phyloP scores from a whole-genome alignment of 805 yeast genomes.

The Hanseniaspora pseudoguilliermondii region DNA sequence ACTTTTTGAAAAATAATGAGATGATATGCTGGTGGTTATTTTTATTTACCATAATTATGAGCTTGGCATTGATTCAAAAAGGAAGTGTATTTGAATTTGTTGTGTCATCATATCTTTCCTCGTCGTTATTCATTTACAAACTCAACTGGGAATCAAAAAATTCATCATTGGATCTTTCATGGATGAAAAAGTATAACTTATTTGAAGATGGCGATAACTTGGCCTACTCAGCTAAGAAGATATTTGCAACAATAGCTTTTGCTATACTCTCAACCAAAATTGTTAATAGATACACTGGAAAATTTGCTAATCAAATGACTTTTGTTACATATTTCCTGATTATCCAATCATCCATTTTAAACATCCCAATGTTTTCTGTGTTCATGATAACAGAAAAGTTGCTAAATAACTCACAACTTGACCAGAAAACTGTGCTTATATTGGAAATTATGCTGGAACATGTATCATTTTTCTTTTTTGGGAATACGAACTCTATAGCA shows the following conservation, averaged over 20 bases:
- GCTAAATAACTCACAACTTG: neutral
- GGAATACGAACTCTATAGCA: slow-evolving; percentile 84
- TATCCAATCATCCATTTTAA: slow-evolving; percentile 38
- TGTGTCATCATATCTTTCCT: neutral
- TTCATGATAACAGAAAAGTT: slow-evolving; percentile 23
- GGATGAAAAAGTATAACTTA: neutral
- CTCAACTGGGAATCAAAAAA: slow-evolving; percentile 39
- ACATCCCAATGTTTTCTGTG: slow-evolving; percentile 37
- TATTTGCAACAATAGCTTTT: neutral
- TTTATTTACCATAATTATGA: slow-evolving; percentile 24
- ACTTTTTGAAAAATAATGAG: neutral
- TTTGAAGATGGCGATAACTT: neutral
- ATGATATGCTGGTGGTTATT: slow-evolving; percentile 39
- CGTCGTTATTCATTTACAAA: slow-evolving; percentile 41
- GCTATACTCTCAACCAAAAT: neutral
- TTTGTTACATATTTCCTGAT: slow-evolving; percentile 32
- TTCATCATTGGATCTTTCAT: slow-evolving; percentile 3
- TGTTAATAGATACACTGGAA: neutral
- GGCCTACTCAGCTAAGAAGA: neutral
- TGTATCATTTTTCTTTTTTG: slow-evolving; percentile 70
- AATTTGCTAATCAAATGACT: neutral
- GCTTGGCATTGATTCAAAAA: neutral
- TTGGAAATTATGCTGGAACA: slow-evolving; percentile 42
- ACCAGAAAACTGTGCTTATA: slow-evolving; percentile 14
- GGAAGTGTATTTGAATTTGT: neutral